A percentile compares a stretch with the other conserved stretches of the same genome.
These are phyloP conservation scores for Otatea glauca DNA, from an alignment of 176 grass and related monocot genomes.

Conservation along the genomic window DNA sequence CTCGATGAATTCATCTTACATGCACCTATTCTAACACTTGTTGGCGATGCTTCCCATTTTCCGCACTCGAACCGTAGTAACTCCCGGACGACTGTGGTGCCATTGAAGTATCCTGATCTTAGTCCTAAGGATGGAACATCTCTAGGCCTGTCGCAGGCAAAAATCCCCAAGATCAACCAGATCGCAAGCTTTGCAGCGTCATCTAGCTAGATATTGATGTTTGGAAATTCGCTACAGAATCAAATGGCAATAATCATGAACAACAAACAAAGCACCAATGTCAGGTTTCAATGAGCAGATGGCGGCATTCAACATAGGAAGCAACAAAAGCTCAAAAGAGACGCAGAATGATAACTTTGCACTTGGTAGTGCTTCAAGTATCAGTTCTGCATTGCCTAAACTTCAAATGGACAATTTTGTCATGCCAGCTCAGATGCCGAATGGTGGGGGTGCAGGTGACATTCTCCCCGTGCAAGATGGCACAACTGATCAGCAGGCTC, in stretches of 20 bases:
- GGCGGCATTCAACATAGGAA: conserved; percentile 28
- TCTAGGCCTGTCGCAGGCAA: background rate
- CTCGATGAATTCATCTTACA: background rate
- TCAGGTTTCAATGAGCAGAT: background rate
- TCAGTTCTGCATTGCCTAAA: conserved; percentile 19
- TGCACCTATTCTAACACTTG: too few relatives aligned
- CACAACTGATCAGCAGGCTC: conserved; percentile 16
- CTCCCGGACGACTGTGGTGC: background rate
- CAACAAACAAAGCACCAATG: background rate
- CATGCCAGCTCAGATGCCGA: background rate
- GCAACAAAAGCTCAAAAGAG: background rate
- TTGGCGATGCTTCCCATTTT: too few relatives aligned
- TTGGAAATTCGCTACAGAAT: conserved; percentile 16
- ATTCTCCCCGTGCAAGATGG: conserved; percentile 11
- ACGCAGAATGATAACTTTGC: background rate
- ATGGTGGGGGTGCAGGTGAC: background rate
- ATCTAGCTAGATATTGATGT: background rate
- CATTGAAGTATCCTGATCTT: conserved; percentile 14
- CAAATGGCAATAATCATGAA: background rate
- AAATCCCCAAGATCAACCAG: conserved; percentile 7
- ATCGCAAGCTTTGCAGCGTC: background rate
- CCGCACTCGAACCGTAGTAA: background rate
- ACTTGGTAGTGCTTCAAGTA: conserved; percentile 22
- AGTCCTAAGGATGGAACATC: conserved; percentile 3
- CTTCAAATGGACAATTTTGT: background rate